A percentile compares a stretch with the other conserved stretches of the same genome.
phyloP scores from a whole-genome alignment of 495 filamentous ascomycete genomes.

The Penicillium canescens region DNA sequence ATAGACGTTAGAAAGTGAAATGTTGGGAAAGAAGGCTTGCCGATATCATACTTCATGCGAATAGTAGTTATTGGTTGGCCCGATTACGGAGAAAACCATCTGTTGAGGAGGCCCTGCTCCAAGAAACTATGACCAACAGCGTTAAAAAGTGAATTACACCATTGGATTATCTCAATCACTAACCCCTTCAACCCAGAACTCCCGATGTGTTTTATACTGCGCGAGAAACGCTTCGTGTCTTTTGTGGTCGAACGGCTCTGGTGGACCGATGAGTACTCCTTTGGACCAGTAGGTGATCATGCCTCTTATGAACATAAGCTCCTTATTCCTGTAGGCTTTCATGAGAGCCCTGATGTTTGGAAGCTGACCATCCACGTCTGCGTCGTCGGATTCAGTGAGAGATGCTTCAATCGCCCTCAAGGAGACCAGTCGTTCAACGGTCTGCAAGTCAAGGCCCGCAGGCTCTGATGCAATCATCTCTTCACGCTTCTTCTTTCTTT shows the following conservation, averaged over 20 bases:
- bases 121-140: too few species aligned
- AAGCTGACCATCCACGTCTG: slow-evolving; percentile 3
- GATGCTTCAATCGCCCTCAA: not conserved
- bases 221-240: too few species aligned
- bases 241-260: not conserved
- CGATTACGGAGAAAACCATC: too few species aligned
- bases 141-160: too few species aligned
- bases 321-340: not conserved
- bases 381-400: not conserved
- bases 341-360: slow-evolving; percentile 3
- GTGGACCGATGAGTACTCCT: not conserved
- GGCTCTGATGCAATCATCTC: not conserved
- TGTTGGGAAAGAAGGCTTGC: too few species aligned
- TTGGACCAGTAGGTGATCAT: slow-evolving; percentile 7
- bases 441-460: not conserved
- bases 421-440: not conserved
- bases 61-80: too few species aligned
- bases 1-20: too few species aligned
- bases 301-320: not conserved
- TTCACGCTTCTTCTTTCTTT: not conserved
- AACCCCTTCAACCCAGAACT: too few species aligned
- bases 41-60: too few species aligned
- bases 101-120: too few species aligned
- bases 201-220: too few species aligned
- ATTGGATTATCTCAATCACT: too few species aligned